These are phyloP conservation scores for Centrapalus pauciflorus DNA, from an alignment of 129 eudicot species.

Conservation along the genomic window DNA sequence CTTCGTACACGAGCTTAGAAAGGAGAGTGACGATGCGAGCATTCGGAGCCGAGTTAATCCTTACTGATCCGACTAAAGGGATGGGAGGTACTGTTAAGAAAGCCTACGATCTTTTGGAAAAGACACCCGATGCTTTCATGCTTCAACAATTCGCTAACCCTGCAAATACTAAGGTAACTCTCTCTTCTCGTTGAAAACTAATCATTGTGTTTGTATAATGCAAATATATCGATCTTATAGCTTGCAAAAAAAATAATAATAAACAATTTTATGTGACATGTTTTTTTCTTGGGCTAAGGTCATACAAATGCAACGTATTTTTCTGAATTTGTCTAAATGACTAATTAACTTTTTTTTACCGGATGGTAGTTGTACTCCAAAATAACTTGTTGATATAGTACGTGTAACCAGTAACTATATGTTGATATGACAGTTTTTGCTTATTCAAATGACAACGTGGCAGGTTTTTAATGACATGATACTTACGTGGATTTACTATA, in stretches of 20 bases:
- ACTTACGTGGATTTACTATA: too few relatives aligned
- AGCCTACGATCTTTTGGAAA: constrained; percentile 82
- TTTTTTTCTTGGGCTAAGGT: too few relatives aligned
- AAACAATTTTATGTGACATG: too few relatives aligned
- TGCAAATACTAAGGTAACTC: constrained; percentile 76
- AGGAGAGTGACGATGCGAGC: constrained; percentile 95
- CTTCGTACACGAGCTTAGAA: constrained; percentile 95
- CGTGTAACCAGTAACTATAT: too few relatives aligned
- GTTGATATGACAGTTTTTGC: too few relatives aligned
- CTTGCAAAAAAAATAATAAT: background rate
- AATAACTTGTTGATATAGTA: too few relatives aligned
- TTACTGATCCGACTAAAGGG: constrained; percentile 89
- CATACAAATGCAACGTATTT: too few relatives aligned
- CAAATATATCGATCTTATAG: background rate
- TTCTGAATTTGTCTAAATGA: too few relatives aligned
- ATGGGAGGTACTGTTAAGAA: constrained; percentile 99
- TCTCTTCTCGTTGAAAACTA: background rate
- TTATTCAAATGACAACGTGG: too few relatives aligned
- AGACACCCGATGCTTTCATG: constrained; percentile 87
- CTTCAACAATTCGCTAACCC: constrained; percentile 95
- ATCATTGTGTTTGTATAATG: background rate
- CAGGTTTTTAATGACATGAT: too few relatives aligned
- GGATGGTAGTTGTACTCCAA: too few relatives aligned
- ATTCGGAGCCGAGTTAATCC: constrained; percentile 85
- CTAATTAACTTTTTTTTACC: too few relatives aligned